Percentiles rank a stretch among this genome's conserved stretches.
Evolutionary conservation across 75 land plant species (phyloP).

Genomic region (Chamaecyparis obtusa): DNA sequence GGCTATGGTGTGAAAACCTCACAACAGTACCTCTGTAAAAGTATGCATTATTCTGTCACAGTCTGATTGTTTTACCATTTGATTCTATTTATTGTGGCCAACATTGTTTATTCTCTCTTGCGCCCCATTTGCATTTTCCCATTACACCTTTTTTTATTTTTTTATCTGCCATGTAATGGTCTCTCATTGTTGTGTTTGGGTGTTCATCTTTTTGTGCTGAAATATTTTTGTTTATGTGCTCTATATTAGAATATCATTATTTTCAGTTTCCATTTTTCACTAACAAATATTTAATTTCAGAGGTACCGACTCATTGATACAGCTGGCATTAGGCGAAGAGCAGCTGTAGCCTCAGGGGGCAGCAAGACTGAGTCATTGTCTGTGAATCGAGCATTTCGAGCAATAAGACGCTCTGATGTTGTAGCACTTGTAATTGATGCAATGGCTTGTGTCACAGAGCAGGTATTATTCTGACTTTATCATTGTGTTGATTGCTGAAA

Average conservation of each 20-base stretch:
- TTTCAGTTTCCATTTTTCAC: background rate
- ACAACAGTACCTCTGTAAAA: background rate
- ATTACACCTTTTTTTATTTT: no score
- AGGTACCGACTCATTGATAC: constrained; percentile 85
- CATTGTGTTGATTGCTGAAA: background rate
- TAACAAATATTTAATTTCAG: constrained; percentile 33
- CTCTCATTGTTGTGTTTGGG: background rate
- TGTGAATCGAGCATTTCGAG: constrained; percentile 94
- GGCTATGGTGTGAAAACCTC: no score
- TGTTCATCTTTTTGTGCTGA: background rate
- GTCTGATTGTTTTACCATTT: background rate
- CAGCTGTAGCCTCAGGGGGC: constrained; percentile 77
- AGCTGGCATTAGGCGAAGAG: constrained; percentile 87
- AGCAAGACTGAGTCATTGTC: constrained; percentile 90
- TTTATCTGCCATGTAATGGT: background rate
- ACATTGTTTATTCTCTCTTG: background rate
- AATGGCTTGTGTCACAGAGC: constrained; percentile 91
- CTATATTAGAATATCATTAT: background rate
- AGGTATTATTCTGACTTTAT: constrained; percentile 32
- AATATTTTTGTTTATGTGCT: background rate
- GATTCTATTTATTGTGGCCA: background rate
- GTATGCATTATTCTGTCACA: background rate
- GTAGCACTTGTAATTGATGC: constrained; percentile 98
- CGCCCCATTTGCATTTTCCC: background rate
- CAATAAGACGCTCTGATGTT: constrained; percentile 92